Conservation (phyloP, 2,329 filamentous ascomycete species). For the Claviceps sp. region DNA sequence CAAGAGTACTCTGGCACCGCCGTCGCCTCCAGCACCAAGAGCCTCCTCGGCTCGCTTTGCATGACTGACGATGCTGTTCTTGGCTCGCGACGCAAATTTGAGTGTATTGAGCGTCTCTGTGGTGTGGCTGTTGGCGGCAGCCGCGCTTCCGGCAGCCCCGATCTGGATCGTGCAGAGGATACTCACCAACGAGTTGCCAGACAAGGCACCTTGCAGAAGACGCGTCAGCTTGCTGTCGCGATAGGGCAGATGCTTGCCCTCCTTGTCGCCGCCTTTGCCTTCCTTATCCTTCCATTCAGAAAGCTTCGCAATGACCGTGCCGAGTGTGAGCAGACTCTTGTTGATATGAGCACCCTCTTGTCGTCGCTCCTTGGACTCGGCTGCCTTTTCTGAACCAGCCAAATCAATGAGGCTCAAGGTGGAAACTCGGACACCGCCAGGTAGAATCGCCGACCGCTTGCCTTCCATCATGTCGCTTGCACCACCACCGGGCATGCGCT, state of each 20-base stretch:
- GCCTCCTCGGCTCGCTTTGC: conserved; percentile 92
- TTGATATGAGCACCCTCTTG: conserved; percentile 97
- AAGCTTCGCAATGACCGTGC: conserved; percentile 88
- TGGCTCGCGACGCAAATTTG: conserved; percentile 91
- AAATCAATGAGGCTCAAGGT: conserved; percentile 92
- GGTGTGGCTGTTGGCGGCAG: conserved; percentile 60
- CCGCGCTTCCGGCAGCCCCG: conserved; percentile 59
- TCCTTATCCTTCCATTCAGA: conserved; percentile 80
- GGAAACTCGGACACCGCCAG: conserved; percentile 87
- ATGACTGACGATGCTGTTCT: conserved; percentile 96
- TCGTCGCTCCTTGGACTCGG: conserved; percentile 84
- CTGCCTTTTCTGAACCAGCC: conserved; percentile 89
- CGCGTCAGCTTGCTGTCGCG: conserved; percentile 95
- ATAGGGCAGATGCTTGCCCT: conserved; percentile 88
- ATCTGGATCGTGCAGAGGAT: conserved; percentile 96
- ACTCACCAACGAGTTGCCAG: conserved; percentile 86
- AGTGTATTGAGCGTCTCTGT: conserved; percentile 88
- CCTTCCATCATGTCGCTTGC: conserved; percentile 24
- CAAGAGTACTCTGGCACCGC: conserved; percentile 71
- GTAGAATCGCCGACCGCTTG: conserved; percentile 57
- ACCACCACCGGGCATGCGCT: conserved; percentile 52
- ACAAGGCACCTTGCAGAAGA: conserved; percentile 80
- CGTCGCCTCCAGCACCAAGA: conserved; percentile 65
- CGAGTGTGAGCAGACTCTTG: conserved; percentile 88
- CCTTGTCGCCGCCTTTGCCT: conserved; percentile 58